These are phyloP conservation scores for Colletotrichum australisinense DNA, from an alignment of 2,329 filamentous ascomycete genomes.

Conservation along the genomic window DNA sequence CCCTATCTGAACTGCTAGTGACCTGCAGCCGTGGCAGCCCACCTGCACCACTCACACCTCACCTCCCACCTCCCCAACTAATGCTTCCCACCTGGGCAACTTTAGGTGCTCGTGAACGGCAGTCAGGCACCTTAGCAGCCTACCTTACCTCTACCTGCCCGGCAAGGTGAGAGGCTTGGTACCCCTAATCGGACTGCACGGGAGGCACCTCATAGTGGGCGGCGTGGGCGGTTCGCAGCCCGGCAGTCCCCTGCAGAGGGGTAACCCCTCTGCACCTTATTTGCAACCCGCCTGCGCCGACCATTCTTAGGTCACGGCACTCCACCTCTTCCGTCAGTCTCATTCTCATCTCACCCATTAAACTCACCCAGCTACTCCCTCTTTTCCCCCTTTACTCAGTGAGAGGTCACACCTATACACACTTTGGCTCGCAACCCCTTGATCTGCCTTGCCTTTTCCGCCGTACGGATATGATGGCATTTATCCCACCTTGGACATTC, in stretches of 20 bases:
- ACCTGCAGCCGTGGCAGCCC: background rate
- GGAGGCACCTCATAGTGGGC: conserved; percentile 6
- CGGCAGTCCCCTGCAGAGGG: conserved; percentile 28
- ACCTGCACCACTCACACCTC: background rate
- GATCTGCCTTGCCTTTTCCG: background rate
- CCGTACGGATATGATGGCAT: background rate
- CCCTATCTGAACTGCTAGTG: conserved; percentile 10
- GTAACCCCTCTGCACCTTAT: conserved; percentile 32
- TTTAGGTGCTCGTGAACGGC: too few relatives aligned
- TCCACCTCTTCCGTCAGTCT: conserved; percentile 4
- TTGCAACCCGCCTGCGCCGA: conserved; percentile 22
- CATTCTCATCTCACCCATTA: background rate
- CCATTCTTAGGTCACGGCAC: conserved; percentile 1
- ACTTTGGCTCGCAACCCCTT: background rate
- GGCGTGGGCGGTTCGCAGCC: conserved; percentile 6
- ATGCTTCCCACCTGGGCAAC: background rate
- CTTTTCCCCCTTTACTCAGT: background rate
- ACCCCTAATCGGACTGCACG: background rate
- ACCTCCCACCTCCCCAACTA: background rate
- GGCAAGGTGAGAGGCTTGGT: background rate
- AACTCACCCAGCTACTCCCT: background rate
- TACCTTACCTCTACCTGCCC: too few relatives aligned
- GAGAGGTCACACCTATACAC: background rate
- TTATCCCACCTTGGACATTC: background rate
- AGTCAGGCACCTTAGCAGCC: background rate